Evolutionary conservation across 2,329 filamentous ascomycete species (phyloP).

Genomic region (Aureobasidium sp.): DNA sequence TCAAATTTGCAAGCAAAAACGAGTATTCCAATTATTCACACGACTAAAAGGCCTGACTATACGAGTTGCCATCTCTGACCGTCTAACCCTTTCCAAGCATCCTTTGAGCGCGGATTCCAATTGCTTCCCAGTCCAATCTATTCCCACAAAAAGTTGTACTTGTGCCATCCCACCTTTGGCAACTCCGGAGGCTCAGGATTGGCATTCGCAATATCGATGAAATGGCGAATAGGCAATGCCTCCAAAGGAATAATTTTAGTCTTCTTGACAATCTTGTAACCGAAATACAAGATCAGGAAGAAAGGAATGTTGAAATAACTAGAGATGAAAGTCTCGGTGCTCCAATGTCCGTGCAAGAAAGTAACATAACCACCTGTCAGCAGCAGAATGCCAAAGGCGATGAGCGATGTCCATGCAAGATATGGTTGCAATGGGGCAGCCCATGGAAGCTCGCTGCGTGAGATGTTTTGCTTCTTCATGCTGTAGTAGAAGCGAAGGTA

Average conservation of each 20-base stretch:
- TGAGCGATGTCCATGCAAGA: conserved; percentile 21
- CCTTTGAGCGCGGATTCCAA: not conserved
- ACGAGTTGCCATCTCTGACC: too few species aligned
- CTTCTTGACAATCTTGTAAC: conserved; percentile 22
- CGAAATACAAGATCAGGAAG: conserved; percentile 22
- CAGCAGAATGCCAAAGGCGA: conserved; percentile 21
- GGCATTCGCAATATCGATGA: conserved; percentile 22
- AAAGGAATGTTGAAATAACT: conserved; percentile 26
- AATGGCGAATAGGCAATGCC: conserved; percentile 22
- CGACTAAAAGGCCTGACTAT: too few species aligned
- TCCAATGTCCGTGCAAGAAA: conserved; percentile 23
- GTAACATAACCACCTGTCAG: conserved; percentile 25
- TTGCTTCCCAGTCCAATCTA: not conserved
- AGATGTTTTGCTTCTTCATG: conserved; percentile 22
- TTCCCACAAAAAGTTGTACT: conserved; percentile 25
- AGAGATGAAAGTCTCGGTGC: conserved; percentile 23
- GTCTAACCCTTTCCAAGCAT: not conserved
- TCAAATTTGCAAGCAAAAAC: too few species aligned
- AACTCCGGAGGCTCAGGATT: conserved; percentile 21
- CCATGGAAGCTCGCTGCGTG: conserved; percentile 23
- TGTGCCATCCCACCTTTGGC: conserved; percentile 19
- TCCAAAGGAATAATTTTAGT: conserved; percentile 21
- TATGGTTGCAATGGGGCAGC: conserved; percentile 25
- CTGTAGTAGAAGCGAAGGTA: conserved; percentile 24
- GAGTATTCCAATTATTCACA: too few species aligned